Evolutionary conservation across 306 rosid genomes (phyloP), one percentile per base, ranked within the genome.

Genomic region (Quillaja saponaria): DNA sequence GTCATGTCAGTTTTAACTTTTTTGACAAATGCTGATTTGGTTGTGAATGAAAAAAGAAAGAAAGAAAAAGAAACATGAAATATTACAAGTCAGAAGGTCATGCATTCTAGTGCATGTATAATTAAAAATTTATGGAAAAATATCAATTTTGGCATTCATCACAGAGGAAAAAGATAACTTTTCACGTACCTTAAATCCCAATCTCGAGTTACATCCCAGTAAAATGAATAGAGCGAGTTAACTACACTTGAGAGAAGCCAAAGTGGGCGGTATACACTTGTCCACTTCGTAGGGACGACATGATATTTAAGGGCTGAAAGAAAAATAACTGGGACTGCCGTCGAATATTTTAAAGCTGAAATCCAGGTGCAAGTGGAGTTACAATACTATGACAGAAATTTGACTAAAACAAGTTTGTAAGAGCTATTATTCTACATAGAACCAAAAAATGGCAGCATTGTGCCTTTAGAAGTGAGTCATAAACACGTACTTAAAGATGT

Each of bases 231-330:
- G 62, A 85, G 83, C 28, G 95, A 94, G 86, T 94, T 94, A 61
- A 87, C 56, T 74, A 94, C 85, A 76, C 91, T 82, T 14, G 97
- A 85, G 64, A 94, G 78, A 78, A 94, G 96, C 99, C 99, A 94
- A 50, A 94, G 84, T 19, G 96, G 99, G 49, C 96, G 82, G 78
- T 89, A 94, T 58, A 89, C 72, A 67, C 28, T 76, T 18, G 84
- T 76, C 99, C 99, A 89, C 56, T 71, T 80, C 63, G 83, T 97
- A 28, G 95, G 95, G 49, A 83, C 75, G 61, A 85, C 78, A 13
- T 94, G 99, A 74, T 89, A 94, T 71, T 94, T 94, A 53, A 94
- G 97, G 59, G 99, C 97, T 3, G 99, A 94, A 55, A 94, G 96
- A 80, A 85, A 94, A 69, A 94, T 87, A 20, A 94, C 99, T 6